These are phyloP conservation scores for Akanthomyces lecanii DNA, from an alignment of 2,329 filamentous ascomycete genomes.

Conservation along the genomic window DNA sequence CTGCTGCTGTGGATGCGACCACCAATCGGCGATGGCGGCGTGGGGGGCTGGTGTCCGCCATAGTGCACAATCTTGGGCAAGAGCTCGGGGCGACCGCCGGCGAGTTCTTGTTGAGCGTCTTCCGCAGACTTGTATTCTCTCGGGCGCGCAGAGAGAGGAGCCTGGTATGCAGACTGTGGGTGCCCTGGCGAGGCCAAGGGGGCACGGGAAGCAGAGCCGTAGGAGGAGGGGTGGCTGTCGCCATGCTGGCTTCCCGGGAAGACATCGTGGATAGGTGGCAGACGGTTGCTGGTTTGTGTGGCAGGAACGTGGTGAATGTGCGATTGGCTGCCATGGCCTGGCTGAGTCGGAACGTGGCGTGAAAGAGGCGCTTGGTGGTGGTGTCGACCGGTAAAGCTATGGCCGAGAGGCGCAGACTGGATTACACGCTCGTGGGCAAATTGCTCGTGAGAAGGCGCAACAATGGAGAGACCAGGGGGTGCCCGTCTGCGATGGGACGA, in stretches of 20 bases:
- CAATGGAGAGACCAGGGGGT: slow-evolving; percentile 86
- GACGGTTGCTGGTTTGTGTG: slow-evolving; percentile 81
- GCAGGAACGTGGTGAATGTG: slow-evolving; percentile 90
- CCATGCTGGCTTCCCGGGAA: slow-evolving; percentile 73
- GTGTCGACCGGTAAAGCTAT: slow-evolving; percentile 90
- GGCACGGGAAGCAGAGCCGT: slow-evolving; percentile 61
- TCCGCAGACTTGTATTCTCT: slow-evolving; percentile 94
- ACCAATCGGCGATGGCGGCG: slow-evolving; percentile 73
- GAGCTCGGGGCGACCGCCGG: slow-evolving; percentile 87
- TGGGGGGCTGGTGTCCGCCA: slow-evolving; percentile 87
- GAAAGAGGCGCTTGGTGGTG: slow-evolving; percentile 73
- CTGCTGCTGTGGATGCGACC: slow-evolving; percentile 44
- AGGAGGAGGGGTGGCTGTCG: slow-evolving; percentile 47
- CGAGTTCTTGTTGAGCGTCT: slow-evolving; percentile 85
- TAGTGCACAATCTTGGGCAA: slow-evolving; percentile 94
- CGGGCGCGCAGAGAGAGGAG: slow-evolving; percentile 57
- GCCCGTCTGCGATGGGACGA: slow-evolving; percentile 67
- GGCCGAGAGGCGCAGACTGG: slow-evolving; percentile 90
- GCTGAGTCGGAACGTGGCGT: slow-evolving; percentile 74
- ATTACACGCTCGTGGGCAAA: slow-evolving; percentile 94
- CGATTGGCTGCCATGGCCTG: slow-evolving; percentile 75
- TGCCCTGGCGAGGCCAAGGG: slow-evolving; percentile 76
- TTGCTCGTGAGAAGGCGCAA: slow-evolving; percentile 86
- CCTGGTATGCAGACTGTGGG: slow-evolving; percentile 50
- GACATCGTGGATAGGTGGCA: slow-evolving; percentile 92